phyloP scores from a whole-genome alignment of 768 basidiomycete genomes.

The Rhizopogon salebrosus region DNA sequence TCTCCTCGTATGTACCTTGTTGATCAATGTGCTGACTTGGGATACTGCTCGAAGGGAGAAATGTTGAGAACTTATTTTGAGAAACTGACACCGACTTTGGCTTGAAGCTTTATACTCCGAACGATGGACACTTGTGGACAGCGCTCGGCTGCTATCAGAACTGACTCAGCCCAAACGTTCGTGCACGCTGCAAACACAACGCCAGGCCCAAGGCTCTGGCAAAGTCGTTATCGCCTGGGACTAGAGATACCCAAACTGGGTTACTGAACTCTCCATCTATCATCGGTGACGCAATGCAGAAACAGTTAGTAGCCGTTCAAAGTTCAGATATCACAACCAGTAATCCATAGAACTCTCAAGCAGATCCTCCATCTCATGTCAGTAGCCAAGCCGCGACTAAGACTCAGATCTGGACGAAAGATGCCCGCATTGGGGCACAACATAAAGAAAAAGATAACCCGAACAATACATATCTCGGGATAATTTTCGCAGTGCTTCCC shows the following conservation, averaged over 20 bases:
- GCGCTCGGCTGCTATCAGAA: no score
- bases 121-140: no score
- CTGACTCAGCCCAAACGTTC: no score
- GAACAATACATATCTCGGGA: constrained; percentile 2
- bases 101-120: no score
- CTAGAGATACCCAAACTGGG: not conserved
- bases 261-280: not conserved
- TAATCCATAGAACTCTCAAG: not conserved
- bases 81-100: no score
- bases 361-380: not conserved
- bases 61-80: no score
- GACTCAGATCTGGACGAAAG: not conserved
- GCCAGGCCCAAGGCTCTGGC: not conserved
- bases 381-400: not conserved
- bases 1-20: no score
- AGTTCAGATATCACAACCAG: not conserved
- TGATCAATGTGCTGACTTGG: no score
- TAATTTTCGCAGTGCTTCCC: not conserved
- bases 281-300: not conserved
- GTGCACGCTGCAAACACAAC: not conserved
- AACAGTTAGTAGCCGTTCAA: not conserved
- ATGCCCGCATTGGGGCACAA: not conserved
- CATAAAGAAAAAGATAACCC: not conserved
- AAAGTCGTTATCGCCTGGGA: not conserved
- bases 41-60: no score